Evolutionary conservation across 495 filamentous ascomycete species (phyloP).

Genomic region (Cryomyces minteri): DNA sequence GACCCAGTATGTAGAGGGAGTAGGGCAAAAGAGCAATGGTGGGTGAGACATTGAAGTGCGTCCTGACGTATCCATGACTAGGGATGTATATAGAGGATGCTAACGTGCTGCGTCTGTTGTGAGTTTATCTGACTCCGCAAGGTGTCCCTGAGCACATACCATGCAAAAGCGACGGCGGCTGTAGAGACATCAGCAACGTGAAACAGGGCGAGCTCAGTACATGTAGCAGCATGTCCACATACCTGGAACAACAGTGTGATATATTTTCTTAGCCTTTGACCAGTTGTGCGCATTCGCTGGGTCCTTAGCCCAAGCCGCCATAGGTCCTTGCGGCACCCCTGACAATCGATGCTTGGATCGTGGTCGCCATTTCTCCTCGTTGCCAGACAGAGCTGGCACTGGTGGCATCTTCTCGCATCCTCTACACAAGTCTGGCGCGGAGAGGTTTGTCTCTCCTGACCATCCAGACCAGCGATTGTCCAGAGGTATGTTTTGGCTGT

Average conservation of each 20-base stretch:
- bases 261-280: neutral
- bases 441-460: too few species aligned
- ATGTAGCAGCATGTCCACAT: neutral
- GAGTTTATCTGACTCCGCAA: neutral
- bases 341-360: too few species aligned
- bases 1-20: constrained; percentile 18
- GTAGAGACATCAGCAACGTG: too few species aligned
- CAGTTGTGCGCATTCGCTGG: neutral
- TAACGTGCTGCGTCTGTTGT: neutral
- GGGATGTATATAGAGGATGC: constrained; percentile 10
- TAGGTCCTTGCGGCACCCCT: too few species aligned
- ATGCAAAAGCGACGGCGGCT: too few species aligned
- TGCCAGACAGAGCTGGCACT: too few species aligned
- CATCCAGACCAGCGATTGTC: too few species aligned
- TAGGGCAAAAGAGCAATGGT: constrained; percentile 15
- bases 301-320: neutral
- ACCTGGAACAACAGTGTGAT: neutral
- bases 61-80: constrained; percentile 8
- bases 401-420: too few species aligned
- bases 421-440: too few species aligned
- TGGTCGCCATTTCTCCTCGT: too few species aligned
- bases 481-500: too few species aligned
- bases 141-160: neutral
- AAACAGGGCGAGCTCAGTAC: too few species aligned
- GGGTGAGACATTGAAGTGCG: constrained; percentile 13